Evolutionary conservation across 2,329 filamentous ascomycete species (phyloP).

Genomic region (Scleromitrula shiraiana): DNA sequence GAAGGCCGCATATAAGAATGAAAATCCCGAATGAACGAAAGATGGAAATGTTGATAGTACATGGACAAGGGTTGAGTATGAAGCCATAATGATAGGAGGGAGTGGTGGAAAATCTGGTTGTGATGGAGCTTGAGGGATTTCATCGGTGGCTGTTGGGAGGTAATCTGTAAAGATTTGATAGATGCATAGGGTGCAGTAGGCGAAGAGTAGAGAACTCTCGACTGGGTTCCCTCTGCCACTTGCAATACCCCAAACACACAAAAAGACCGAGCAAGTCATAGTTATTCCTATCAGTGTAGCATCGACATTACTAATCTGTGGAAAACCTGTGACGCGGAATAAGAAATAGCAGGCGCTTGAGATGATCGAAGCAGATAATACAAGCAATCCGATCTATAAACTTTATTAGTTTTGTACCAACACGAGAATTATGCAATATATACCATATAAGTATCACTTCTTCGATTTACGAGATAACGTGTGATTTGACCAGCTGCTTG

Average conservation of each 20-base stretch:
- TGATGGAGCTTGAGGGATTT: constrained; percentile 43
- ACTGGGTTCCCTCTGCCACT: constrained; percentile 91
- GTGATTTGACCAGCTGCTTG: constrained; percentile 93
- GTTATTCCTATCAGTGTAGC: constrained; percentile 87
- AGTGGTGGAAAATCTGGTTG: constrained; percentile 94
- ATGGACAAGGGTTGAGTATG: constrained; percentile 84
- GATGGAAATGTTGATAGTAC: constrained; percentile 75
- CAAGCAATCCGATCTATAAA: constrained; percentile 71
- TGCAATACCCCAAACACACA: constrained; percentile 89
- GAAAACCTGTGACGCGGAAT: constrained; percentile 90
- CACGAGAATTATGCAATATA: constrained; percentile 30
- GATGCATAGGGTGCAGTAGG: constrained; percentile 95
- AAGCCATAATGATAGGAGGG: constrained; percentile 96
- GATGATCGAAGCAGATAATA: constrained; percentile 83
- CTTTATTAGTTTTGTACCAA: constrained; percentile 11
- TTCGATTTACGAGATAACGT: constrained; percentile 84
- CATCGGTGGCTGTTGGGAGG: constrained; percentile 59
- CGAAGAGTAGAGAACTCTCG: constrained; percentile 90
- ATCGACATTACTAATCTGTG: constrained; percentile 85
- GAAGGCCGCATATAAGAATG: constrained; percentile 82
- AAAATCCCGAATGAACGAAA: constrained; percentile 74
- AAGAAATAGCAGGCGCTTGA: constrained; percentile 93
- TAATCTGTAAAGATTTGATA: constrained; percentile 99
- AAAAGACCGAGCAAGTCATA: constrained; percentile 84
- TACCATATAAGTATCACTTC: constrained; percentile 96